These are phyloP conservation scores for Paramecium sonneborni DNA, from an alignment of 73 alveolate genomes.

Conservation along the genomic window DNA sequence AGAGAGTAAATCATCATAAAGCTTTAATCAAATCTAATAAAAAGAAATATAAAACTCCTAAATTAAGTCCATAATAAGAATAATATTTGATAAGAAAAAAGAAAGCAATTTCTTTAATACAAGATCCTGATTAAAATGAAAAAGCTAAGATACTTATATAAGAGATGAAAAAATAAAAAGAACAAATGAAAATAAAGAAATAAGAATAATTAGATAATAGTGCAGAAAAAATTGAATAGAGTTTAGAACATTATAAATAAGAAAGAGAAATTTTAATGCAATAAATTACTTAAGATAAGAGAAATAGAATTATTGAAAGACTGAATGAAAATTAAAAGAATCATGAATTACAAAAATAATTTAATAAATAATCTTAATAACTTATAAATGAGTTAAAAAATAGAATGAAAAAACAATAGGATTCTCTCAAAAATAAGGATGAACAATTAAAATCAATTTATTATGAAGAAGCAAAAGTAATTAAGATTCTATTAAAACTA, in stretches of 20 bases:
- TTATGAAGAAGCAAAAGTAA: constrained; percentile 1
- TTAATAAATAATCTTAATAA: neutral
- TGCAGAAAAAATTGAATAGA: neutral
- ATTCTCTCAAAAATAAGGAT: neutral
- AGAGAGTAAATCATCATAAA: neutral
- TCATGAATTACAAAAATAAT: neutral
- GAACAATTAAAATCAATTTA: neutral
- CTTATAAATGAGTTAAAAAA: neutral
- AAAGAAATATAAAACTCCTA: neutral
- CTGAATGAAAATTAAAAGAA: neutral
- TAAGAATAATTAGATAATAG: neutral
- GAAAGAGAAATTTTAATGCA: neutral
- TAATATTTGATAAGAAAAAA: neutral
- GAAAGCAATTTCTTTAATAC: neutral
- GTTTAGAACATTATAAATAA: neutral
- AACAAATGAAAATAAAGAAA: neutral
- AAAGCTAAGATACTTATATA: neutral
- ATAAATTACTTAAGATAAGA: neutral
- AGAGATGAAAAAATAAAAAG: neutral
- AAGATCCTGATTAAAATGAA: neutral
- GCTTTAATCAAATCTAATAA: neutral
- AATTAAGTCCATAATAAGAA: neutral
- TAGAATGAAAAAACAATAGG: neutral
- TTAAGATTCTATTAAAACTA: neutral
- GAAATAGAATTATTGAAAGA: neutral